Base-by-base conservation (phyloP, 371 early-diverging fungal genomes). In the Rhizopus stolonifer region DNA sequence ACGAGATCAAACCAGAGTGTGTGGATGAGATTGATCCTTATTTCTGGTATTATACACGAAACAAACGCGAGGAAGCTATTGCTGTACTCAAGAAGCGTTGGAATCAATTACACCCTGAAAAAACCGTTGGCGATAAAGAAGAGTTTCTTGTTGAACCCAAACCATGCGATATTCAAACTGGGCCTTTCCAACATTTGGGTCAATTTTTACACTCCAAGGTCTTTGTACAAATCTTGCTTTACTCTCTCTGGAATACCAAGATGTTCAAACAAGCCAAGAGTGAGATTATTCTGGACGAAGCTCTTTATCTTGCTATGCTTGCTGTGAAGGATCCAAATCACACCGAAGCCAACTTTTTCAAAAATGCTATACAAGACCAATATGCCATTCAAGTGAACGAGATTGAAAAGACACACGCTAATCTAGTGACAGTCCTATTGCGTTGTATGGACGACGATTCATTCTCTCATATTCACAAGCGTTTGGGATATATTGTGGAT, bases 41-140 rank as follows among this genome's bases (percentile, higher is more conserved):
- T 77, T 96, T 89, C 69, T 90, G 90, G 72, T 94, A 95, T 58
- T 95, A 90, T 65, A 84, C 89, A 14, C 81, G 90, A 5, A 94
- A 95, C 60, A 90, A 94, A 60, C 86, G 95, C 2, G 93, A 92
- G 49, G 92, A 93, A 51, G 84, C 93, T 0, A 90, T 91, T 39
- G 88, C 84, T 39, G 77, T 82, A 14, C 71, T 93, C 46, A 69
- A 61, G n/a, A 67, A 55, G 15, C 60, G 64, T 14, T 62, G 60
- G 52, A 68, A 70, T 15, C 56, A 63, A 14, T 31, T 49, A 1
- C 38, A 63, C 17, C 63, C 65, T 7, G 56, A 60, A 6, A 25
- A 55, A 1, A 64, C 53, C 21, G 9, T 60, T 9, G 24, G 46
- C 2, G 62, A 61, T 3, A 65, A 61, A n/a, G 73, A 73, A 10